Percentiles rank a stretch among this genome's conserved stretches.
Evolutionary conservation across 768 basidiomycete genomes (phyloP).

Genomic region (Tylopilus vinaceipallidus): DNA sequence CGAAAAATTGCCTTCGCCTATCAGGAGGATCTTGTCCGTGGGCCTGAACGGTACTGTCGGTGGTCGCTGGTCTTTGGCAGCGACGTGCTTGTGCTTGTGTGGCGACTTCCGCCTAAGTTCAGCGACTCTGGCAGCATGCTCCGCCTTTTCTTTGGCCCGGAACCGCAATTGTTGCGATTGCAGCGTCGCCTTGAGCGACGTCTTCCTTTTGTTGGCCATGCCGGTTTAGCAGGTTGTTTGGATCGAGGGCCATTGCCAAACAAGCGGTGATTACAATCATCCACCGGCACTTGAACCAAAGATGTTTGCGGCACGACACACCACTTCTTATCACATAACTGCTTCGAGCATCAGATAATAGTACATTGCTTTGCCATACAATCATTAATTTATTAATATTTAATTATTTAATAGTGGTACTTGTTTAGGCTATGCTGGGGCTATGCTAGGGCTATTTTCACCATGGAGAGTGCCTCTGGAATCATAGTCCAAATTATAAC

Average conservation of each 20-base stretch:
- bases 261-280: no score
- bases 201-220: constrained; percentile 50
- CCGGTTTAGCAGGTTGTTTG: constrained; percentile 27
- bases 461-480: no score
- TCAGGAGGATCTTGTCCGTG: constrained; percentile 67
- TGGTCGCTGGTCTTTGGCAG: constrained; percentile 38
- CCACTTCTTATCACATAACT: no score
- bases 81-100: constrained; percentile 6
- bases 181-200: constrained; percentile 61
- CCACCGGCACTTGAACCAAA: no score
- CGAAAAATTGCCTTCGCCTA: constrained; percentile 97
- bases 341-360: no score
- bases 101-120: constrained; percentile 43
- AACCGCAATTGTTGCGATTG: constrained; percentile 68
- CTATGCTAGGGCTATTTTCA: no score
- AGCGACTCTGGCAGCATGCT: constrained; percentile 40
- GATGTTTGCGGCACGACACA: no score
- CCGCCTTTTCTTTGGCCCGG: constrained; percentile 60
- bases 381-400: no score
- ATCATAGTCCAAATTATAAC: no score
- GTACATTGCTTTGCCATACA: no score
- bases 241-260: constrained; percentile 28
- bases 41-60: constrained; percentile 62
- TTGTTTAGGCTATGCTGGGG: no score
- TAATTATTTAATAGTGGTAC: no score